Percentiles rank a stretch among this genome's conserved stretches.
Conservation (phyloP, 176 grass and related monocot genomes). For the Cymbopogon citratus region DNA sequence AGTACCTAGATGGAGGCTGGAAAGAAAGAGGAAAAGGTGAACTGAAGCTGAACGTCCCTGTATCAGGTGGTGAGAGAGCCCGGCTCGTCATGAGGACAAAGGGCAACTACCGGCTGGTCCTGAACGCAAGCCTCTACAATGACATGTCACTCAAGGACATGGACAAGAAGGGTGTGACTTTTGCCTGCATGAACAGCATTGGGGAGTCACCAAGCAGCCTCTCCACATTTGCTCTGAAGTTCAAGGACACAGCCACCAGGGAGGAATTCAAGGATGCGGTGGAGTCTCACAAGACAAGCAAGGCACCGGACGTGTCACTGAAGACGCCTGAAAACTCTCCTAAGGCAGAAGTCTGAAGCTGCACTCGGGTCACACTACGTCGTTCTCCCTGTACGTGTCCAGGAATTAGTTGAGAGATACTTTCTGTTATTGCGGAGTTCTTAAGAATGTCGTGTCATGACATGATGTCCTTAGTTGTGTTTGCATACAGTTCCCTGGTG, state of each 20-base stretch:
- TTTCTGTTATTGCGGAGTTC: constrained; percentile 12
- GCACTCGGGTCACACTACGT: background rate
- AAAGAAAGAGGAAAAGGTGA: constrained; percentile 98
- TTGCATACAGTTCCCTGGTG: constrained; percentile 17
- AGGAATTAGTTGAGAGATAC: background rate
- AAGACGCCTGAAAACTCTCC: constrained; percentile 49
- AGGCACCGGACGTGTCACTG: background rate
- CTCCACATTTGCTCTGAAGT: constrained; percentile 80
- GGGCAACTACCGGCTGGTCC: constrained; percentile 75
- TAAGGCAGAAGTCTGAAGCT: constrained; percentile 27
- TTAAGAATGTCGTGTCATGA: constrained; percentile 15
- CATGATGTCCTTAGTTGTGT: constrained; percentile 16
- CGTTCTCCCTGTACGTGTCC: constrained; percentile 1
- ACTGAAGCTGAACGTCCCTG: constrained; percentile 71
- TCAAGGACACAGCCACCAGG: constrained; percentile 63
- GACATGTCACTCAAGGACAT: constrained; percentile 92
- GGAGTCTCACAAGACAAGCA: constrained; percentile 41
- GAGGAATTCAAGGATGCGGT: constrained; percentile 65
- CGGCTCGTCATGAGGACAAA: constrained; percentile 90
- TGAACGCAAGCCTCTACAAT: constrained; percentile 78
- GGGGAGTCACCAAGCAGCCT: constrained; percentile 48
- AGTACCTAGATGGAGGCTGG: constrained; percentile 85
- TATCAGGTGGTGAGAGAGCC: constrained; percentile 50
- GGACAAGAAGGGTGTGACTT: constrained; percentile 93
- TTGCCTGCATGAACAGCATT: constrained; percentile 84